A percentile compares a stretch with the other conserved stretches of the same genome.
These are phyloP conservation scores for Rosa persica DNA, from an alignment of 306 rosid species.

Conservation along the genomic window DNA sequence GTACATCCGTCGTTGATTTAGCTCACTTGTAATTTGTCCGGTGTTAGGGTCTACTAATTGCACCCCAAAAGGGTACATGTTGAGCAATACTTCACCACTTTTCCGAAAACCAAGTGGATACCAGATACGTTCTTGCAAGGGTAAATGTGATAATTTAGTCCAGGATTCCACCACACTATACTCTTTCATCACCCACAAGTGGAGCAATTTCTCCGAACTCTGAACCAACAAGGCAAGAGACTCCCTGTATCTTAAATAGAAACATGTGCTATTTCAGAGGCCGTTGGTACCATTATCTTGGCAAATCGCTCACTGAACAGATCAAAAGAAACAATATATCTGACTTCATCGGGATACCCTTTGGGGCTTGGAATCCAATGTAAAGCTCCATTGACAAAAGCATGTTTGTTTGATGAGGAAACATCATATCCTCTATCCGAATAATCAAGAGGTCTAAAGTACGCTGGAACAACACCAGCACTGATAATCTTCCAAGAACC, in stretches of 20 bases:
- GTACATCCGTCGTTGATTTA: neutral
- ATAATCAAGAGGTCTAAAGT: neutral
- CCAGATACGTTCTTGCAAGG: neutral
- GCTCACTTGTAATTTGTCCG: neutral
- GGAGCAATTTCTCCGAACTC: neutral
- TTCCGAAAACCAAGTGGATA: neutral
- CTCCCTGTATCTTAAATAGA: neutral
- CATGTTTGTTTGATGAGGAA: neutral
- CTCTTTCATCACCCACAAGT: neutral
- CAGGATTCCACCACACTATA: neutral
- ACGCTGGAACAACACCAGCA: neutral
- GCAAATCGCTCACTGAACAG: neutral
- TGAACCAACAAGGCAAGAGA: neutral
- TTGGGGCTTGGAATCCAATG: neutral
- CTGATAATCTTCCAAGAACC: neutral
- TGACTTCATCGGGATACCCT: too few species aligned
- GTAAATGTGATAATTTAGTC: neutral
- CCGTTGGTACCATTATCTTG: neutral
- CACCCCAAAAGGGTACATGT: neutral
- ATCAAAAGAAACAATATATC: neutral
- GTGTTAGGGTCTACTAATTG: neutral
- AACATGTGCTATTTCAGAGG: neutral
- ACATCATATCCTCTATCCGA: neutral
- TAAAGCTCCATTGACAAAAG: neutral
- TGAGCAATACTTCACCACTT: neutral